Percentiles rank a stretch among this genome's conserved stretches.
Conservation (phyloP, 179 eudicot genomes). For the Beta lomatogona region DNA sequence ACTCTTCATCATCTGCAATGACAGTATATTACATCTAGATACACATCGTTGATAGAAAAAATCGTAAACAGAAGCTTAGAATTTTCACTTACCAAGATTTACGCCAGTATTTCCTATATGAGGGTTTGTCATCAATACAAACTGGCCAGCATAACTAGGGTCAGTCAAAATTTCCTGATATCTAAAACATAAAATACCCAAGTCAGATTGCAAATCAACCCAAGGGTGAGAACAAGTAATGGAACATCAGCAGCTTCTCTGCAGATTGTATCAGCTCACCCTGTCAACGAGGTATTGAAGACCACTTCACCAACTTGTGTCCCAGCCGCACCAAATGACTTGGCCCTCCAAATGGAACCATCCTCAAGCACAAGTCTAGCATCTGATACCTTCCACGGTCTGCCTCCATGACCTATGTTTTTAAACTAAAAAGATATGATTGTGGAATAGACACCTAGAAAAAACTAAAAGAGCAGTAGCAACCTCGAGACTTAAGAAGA, state of each 20-base stretch:
- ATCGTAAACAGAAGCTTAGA: conserved; percentile 1
- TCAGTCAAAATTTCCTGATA: conserved; percentile 97
- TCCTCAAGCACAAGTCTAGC: conserved; percentile 96
- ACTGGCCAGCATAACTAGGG: conserved; percentile 99
- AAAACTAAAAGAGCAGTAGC: not conserved
- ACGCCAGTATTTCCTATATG: conserved; percentile 97
- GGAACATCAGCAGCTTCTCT: not conserved
- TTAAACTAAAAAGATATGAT: not conserved
- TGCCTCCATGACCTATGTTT: conserved; percentile 47
- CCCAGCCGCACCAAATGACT: conserved; percentile 95
- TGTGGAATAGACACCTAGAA: not conserved
- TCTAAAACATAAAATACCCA: conserved; percentile 37
- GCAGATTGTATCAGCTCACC: conserved; percentile 45
- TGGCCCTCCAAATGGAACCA: conserved; percentile 94
- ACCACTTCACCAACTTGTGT: conserved; percentile 99
- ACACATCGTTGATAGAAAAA: not conserved
- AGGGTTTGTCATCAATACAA: conserved; percentile 96
- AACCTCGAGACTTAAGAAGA: not conserved
- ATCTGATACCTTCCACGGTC: conserved; percentile 96
- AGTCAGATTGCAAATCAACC: not conserved
- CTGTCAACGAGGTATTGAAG: conserved; percentile 90
- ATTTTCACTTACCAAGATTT: conserved; percentile 69
- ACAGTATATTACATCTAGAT: conserved; percentile 15
- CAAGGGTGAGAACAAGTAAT: not conserved
- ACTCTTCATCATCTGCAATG: conserved; percentile 88